phyloP scores from a whole-genome alignment of 257 asterid species.

The Solanum gandarillasii region DNA sequence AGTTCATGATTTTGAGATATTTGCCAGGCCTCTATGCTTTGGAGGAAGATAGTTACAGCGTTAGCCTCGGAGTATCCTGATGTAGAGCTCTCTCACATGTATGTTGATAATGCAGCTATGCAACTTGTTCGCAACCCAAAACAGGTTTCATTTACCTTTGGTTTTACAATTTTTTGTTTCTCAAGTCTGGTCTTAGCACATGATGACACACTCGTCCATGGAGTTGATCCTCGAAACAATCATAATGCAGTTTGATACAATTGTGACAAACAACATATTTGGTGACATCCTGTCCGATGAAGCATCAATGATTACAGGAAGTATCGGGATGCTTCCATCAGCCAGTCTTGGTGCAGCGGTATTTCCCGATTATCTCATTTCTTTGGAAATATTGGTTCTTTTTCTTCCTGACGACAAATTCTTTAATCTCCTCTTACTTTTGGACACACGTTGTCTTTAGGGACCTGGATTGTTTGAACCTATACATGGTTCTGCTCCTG shows the following conservation, averaged over 20 bases:
- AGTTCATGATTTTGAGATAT: constrained; percentile 6
- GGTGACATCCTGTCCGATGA: constrained; percentile 98
- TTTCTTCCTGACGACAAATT: neutral
- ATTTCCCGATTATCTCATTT: constrained; percentile 4
- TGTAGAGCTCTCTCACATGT: constrained; percentile 96
- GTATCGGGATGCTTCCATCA: constrained; percentile 99
- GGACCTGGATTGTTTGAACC: constrained; percentile 99
- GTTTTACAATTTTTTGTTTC: neutral
- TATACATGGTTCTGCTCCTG: constrained; percentile 99
- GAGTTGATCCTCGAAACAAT: neutral
- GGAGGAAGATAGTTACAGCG: constrained; percentile 69
- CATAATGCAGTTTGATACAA: constrained; percentile 81
- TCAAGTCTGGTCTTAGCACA: neutral
- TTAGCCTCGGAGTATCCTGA: constrained; percentile 84
- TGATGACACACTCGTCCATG: neutral
- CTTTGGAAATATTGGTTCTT: neutral
- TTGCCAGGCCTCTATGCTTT: constrained; percentile 86
- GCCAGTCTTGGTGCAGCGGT: constrained; percentile 94
- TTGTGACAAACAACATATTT: constrained; percentile 89
- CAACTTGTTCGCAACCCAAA: constrained; percentile 97
- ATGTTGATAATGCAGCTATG: constrained; percentile 98
- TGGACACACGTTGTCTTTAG: constrained; percentile 18
- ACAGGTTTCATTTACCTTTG: constrained; percentile 40
- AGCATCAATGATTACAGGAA: constrained; percentile 99
- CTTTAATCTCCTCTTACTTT: neutral